Conservation (phyloP, 164 flowering plant genomes). For the Annona squamosa region DNA sequence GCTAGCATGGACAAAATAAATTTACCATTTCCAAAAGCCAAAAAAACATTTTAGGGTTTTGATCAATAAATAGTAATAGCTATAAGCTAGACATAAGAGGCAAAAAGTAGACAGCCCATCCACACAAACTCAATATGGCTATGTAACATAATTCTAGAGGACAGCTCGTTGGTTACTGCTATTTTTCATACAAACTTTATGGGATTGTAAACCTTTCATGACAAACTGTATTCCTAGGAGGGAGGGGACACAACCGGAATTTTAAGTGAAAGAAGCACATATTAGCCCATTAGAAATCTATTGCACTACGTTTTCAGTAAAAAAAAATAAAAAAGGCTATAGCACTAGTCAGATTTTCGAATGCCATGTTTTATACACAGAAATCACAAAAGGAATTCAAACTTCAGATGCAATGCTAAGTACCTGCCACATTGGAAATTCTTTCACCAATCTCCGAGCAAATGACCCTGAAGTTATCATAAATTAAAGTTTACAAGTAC, state of each 20-base stretch:
- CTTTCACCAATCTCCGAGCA: conserved; percentile 81
- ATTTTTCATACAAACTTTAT: background rate
- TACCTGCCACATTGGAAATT: conserved; percentile 97
- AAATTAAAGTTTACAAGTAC: background rate
- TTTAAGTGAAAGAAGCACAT: no score
- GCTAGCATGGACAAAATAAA: background rate
- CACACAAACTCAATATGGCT: background rate
- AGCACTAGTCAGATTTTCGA: background rate
- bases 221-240: background rate
- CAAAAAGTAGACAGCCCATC: background rate
- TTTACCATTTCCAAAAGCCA: background rate
- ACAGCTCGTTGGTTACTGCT: background rate
- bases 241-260: no score
- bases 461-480: conserved; percentile 57
- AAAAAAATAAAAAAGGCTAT: background rate
- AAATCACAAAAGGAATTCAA: background rate
- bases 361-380: no score
- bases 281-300: no score
- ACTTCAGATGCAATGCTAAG: background rate
- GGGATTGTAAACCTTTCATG: background rate
- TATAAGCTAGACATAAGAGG: background rate
- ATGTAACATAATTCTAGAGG: background rate
- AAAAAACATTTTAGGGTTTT: background rate
- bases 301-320: no score
- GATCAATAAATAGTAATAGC: background rate